Evolutionary conservation across 164 flowering plant species (phyloP), one percentile per base, ranked within the genome.

Genomic region (Tetrastigma voinierianum): DNA sequence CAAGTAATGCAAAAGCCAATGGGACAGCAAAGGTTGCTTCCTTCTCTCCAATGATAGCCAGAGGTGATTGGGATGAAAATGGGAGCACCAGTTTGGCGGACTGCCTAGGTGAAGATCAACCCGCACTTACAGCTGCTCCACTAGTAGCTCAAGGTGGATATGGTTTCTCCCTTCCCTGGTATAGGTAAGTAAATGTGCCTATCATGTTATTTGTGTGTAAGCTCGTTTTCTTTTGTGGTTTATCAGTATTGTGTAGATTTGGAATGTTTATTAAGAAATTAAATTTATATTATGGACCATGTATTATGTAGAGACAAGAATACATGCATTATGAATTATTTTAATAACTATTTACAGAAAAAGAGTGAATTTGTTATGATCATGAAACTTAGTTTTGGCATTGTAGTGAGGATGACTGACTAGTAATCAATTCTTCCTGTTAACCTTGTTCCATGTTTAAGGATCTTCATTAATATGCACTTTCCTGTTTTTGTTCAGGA

Each of bases 111-210:
- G n/a, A n/a, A n/a, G n/a, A n/a, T 67, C 67, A 58, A 43, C 57
- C 14, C 54, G 19, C 64, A 72, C 56, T 48, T 48, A 25, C 52
- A 46, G 43, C 72, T 51, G 51, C 21, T 70, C 66, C 66, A 16
- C 16, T 57, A 18, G 44, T 32, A 10, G 14, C 70, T 67, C 83
- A 78, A 51, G 72, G 24, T 65, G 80, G 83, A 64, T 60, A 70
- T 63, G 74, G 77, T 51, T 82, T 84, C 71, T 78, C 65, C 17
- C 87, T 83, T 72, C 93, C 89, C 14, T 70, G 87, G 61, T 72
- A 68, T 67, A 84, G 84, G 93, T 84, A 64, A 70, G 78, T 66
- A 62, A 7, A 16, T 21, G 2, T 57, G 10, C 19, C 46, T 55
- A 10, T 56, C 40, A 19, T 48, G 2, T 32, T 32, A 0, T 32